These are phyloP conservation scores for Pyrenochaeta sp. DNA, from an alignment of 2,329 filamentous ascomycete species.

Conservation along the genomic window DNA sequence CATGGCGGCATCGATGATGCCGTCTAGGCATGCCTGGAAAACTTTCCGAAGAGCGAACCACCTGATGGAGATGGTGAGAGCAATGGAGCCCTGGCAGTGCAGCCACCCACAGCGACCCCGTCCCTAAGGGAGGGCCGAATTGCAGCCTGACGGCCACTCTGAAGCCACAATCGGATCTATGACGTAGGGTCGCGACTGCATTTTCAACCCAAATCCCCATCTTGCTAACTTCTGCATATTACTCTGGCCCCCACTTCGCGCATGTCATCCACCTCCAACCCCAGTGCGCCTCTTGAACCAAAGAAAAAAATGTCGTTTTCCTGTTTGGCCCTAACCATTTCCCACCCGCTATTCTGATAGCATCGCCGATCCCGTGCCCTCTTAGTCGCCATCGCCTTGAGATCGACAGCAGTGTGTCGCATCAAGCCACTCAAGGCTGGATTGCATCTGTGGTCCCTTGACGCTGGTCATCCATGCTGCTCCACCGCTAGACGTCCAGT, in stretches of 20 bases:
- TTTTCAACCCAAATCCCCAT: constrained; percentile 1
- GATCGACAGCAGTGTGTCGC: constrained; percentile 27
- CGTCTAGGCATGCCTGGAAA: too few species aligned
- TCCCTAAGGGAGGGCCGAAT: too few species aligned
- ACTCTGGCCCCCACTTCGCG: neutral
- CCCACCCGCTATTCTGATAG: constrained; percentile 16
- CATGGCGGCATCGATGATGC: too few species aligned
- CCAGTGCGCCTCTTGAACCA: too few species aligned
- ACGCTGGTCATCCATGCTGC: constrained; percentile 7
- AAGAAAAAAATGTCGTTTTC: constrained; percentile 9
- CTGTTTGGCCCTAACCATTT: constrained; percentile 3
- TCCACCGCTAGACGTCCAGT: constrained; percentile 4
- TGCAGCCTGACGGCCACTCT: neutral
- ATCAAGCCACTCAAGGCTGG: constrained; percentile 22
- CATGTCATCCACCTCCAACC: neutral
- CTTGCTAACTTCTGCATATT: neutral
- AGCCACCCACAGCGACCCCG: too few species aligned
- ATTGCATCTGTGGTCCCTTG: neutral
- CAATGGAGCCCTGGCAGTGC: too few species aligned
- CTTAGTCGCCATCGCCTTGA: constrained; percentile 6
- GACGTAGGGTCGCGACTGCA: neutral
- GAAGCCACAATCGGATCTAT: neutral
- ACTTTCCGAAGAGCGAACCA: too few species aligned
- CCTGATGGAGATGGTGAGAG: too few species aligned
- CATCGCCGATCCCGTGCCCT: constrained; percentile 20